Evolutionary conservation across 2,329 filamentous ascomycete species (phyloP), one percentile per base, ranked within the genome.

Genomic region (Colletotrichum musicola): DNA sequence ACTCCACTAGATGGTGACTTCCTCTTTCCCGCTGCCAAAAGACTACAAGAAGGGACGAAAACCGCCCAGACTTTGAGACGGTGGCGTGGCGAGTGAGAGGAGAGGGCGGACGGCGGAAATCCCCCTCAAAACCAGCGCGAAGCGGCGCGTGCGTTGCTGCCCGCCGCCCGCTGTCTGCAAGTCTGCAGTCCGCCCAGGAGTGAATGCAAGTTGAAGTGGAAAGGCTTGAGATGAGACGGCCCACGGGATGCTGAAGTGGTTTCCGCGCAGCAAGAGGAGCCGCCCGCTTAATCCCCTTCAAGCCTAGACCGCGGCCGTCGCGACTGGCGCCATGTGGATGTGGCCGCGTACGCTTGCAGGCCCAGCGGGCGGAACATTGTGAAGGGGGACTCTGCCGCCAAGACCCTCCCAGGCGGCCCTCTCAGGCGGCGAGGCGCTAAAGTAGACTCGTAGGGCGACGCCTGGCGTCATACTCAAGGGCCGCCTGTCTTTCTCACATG

Each of bases 401-500:
- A 68, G 65, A 54, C 40, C 40, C 40, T n/a, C 27, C 30, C 10
- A 25, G 22, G 22, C 22, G 22, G 30, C 30, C 30, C 30, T 35
- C 30, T 10, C 30, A 35, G 30, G 30, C 30, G 30, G 9, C 65
- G 27, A 53, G 22, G 51, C 40, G 62, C 59, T 60, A 62, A n/a
- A 35, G 49, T n/a, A n/a, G 20, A 20, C 20, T 50, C 47, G 9
- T 50, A 30, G 27, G 27, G 27, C 16, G n/a, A 20, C 12, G 47
- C 47, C 13, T 20, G 47, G 47, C 20, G 47, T 50, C 18, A 20
- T 50, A n/a, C 13, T 6, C 12, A 49, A 49, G n/a, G 60, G 25
- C 51, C 50, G 53, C 54, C 65, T 59, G 65, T 54, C 65, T 65
- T 49, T 30, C 65, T 60, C 65, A 65, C 65, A 68, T 68, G 65